phyloP scores from a whole-genome alignment of 2,329 filamentous ascomycete species.

The Sporothrix dimorphospora region DNA sequence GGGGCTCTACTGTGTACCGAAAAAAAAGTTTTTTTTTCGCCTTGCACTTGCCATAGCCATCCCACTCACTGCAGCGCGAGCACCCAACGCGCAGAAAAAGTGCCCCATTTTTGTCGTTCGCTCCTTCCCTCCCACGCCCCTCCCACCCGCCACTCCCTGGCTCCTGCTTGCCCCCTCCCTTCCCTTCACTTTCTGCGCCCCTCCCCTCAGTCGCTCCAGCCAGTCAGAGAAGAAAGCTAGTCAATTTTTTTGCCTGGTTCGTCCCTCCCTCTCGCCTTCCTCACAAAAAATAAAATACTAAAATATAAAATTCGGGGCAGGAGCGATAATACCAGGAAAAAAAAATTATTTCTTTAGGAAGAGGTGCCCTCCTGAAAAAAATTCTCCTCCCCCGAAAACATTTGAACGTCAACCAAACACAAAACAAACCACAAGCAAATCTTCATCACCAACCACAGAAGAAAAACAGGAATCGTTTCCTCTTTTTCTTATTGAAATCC shows the following conservation, averaged over 20 bases:
- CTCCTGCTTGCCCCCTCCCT: neutral
- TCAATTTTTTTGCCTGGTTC: constrained; percentile 25
- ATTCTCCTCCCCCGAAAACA: constrained; percentile 18
- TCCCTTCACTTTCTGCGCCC: constrained; percentile 8
- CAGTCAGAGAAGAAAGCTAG: constrained; percentile 18
- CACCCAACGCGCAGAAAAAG: constrained; percentile 3
- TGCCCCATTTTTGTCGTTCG: constrained; percentile 21
- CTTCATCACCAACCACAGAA: neutral
- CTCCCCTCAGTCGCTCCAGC: constrained; percentile 9
- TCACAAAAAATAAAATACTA: constrained; percentile 25
- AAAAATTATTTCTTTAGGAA: constrained; percentile 20
- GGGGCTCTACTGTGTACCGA: constrained; percentile 5
- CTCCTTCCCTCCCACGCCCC: constrained; percentile 8
- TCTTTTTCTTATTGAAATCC: constrained; percentile 16
- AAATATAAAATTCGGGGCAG: constrained; percentile 24
- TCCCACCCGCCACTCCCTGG: constrained; percentile 1
- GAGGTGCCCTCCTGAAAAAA: constrained; percentile 1
- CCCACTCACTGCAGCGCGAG: neutral
- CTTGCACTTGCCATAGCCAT: constrained; percentile 17
- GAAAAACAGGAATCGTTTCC: constrained; percentile 19
- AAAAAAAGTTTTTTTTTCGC: constrained; percentile 2
- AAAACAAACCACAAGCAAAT: constrained; percentile 2
- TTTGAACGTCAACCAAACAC: constrained; percentile 22
- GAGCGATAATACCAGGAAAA: constrained; percentile 18
- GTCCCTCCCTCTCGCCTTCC: constrained; percentile 22